Conservation (phyloP, 495 filamentous ascomycete species). For the Tetracladium setigerum region DNA sequence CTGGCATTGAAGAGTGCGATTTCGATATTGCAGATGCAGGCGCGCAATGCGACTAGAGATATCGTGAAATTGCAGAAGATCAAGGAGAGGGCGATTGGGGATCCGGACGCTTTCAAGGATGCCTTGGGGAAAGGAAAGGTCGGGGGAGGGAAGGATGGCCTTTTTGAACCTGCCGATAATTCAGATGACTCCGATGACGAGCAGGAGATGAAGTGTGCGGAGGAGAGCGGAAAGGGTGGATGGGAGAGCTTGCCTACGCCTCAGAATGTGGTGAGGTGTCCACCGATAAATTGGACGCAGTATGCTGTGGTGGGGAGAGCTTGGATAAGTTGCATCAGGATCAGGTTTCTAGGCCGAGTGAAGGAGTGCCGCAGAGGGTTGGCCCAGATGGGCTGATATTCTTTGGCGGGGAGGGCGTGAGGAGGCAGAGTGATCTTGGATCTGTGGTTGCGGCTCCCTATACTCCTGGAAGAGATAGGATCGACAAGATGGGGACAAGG, state of each 20-base stretch:
- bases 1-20: constrained; percentile 76
- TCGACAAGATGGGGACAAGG: constrained; percentile 36
- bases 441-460: constrained; percentile 60
- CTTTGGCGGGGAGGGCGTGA: constrained; percentile 21
- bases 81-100: constrained; percentile 53
- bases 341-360: constrained; percentile 55
- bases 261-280: constrained; percentile 79
- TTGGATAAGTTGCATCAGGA: constrained; percentile 79
- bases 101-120: constrained; percentile 61
- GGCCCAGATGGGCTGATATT: constrained; percentile 27
- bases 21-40: constrained; percentile 75
- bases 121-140: constrained; percentile 52
- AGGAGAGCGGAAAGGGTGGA: constrained; percentile 14
- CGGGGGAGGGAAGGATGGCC: constrained; percentile 20
- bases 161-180: constrained; percentile 22
- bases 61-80: constrained; percentile 54
- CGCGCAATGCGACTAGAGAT: constrained; percentile 63
- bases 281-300: constrained; percentile 84
- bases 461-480: constrained; percentile 56
- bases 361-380: constrained; percentile 42
- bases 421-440: constrained; percentile 41
- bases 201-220: constrained; percentile 18
- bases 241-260: constrained; percentile 55
- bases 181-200: constrained; percentile 31
- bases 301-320: constrained; percentile 72